Base-by-base conservation (phyloP, 2,329 filamentous ascomycete genomes). In the Ophiostoma perfectum region DNA sequence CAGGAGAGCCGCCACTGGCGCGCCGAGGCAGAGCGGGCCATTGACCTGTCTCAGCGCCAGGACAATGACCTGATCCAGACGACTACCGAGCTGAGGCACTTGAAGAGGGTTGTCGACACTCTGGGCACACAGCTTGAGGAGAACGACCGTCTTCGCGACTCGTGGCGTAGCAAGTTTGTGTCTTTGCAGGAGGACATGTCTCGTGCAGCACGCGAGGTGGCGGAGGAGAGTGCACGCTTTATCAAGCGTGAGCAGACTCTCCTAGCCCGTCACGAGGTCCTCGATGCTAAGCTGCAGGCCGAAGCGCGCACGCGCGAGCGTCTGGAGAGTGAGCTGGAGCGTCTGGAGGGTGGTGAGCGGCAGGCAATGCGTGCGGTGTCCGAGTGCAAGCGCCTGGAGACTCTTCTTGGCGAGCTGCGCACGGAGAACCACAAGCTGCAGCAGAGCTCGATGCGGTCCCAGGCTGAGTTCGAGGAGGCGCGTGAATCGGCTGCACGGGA, bases 141-240 rank as follows among this genome's bases (percentile, higher is more conserved):
- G 79, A 94, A 92, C 74, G 88, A 93, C 75, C 88, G 90, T 71
- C 86, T 96, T 70, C 89, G 93, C 69, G 92, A 97, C 76, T 88
- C 84, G 70, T 93, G 96, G 86, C 89, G 92, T 72, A 82, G 83
- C 76, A 96, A 95, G 78, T 90, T 97, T 74, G 87, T 94, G 73
- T 88, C 88, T 70, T 82, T 99, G 52, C 93, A 98, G 78, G 86
- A 92, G 71, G 92, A 97, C 73, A 94, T 98, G 89, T 86, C 88
- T 44, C 83, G 83, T 68, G 91, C 92, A 65, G 89, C 91, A 67
- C 87, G 87, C 64, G 90, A 96, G 71, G 88, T 97, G 71, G 88
- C 90, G 36, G 88, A 91, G 74, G 93, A 98, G 75, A 94, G 93
- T 75, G 87, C 90, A 42, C 84, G 86, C 47, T 93, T 90, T 79